phyloP scores from a whole-genome alignment of 2,329 filamentous ascomycete genomes.

The Diaporthe aspalathi region DNA sequence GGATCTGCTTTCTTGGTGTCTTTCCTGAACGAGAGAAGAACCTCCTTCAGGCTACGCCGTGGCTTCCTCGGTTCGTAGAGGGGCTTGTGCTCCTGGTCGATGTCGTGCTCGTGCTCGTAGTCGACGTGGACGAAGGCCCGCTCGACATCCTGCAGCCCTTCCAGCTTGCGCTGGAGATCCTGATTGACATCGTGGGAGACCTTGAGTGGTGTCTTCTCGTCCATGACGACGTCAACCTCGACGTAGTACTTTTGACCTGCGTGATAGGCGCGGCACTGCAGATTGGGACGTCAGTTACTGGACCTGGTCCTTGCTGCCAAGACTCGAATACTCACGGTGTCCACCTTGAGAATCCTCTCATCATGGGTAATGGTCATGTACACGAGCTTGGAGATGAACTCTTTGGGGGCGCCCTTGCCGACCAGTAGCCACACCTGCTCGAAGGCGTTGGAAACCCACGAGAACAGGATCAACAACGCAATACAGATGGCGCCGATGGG shows the following conservation, averaged over 20 bases:
- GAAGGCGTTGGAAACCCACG: constrained; percentile 70
- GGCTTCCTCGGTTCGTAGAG: constrained; percentile 51
- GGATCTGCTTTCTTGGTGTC: constrained; percentile 37
- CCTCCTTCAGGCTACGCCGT: constrained; percentile 50
- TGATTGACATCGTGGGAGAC: constrained; percentile 71
- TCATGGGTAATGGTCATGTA: constrained; percentile 68
- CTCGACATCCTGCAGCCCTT: constrained; percentile 58
- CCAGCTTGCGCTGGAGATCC: constrained; percentile 69
- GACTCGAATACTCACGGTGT: constrained; percentile 53
- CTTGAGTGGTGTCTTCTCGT: constrained; percentile 63
- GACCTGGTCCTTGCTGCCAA: too few species aligned
- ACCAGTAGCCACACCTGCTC: constrained; percentile 72
- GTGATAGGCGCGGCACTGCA: constrained; percentile 67
- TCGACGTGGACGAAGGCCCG: constrained; percentile 60
- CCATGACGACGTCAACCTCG: constrained; percentile 71
- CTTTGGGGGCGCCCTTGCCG: constrained; percentile 69
- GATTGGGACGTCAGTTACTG: constrained; percentile 28
- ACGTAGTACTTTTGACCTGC: constrained; percentile 72
- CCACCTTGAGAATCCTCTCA: constrained; percentile 65
- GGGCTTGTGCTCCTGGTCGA: constrained; percentile 57
- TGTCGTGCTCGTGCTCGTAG: constrained; percentile 55
- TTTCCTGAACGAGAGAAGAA: constrained; percentile 48
- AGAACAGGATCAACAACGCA: constrained; percentile 69
- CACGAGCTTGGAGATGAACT: constrained; percentile 66
- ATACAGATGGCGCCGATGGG: constrained; percentile 71